Evolutionary conservation across 768 basidiomycete genomes (phyloP), one percentile per base, ranked within the genome.

Genomic region (Xerocomellus amylosporus): DNA sequence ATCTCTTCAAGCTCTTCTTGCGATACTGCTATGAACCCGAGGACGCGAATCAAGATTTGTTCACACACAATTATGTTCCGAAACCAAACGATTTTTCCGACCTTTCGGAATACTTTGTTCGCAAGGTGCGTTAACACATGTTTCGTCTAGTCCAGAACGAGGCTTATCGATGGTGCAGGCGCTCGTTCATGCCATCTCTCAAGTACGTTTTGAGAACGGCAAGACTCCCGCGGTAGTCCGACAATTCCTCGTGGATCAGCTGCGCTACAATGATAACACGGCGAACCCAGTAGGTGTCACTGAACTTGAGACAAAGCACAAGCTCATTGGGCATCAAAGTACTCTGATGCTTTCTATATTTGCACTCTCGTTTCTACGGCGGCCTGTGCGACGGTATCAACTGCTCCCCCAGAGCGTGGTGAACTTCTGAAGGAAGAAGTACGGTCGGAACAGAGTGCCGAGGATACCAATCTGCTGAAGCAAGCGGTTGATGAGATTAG

Each of bases 241-340:
- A 43, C 86, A 86, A 56, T 91, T 97, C 64, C 76, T 98, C 30
- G 86, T 96, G 57, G 94, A 97, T 67, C 88, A 95, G 58, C 77
- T 98, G n/a, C 84, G 87, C 12, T 93, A 92, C 69, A 98, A 98
- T 67, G 96, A 98, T 70, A 98, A 98, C 69, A 92, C 93, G 4
- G 81, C 85, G 19, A 97, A 96, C 67, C 78, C 82, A 39, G 94
- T 96, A 59, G 65, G 91, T 72, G 22, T 34, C 43, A 47, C 9
- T 44, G 22, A 38, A 42, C 30, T 44, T 3, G 22, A 47, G 19
- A 48, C n/a, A 17, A 44, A 20, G 20, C 24, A 37, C 8, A 46
- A 14, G n/a, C 51, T 65, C 33, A 53, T 38, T 44, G 14, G 31
- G 39, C 41, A 4, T 34, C 45, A 51, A 41, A 96, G 93, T 95